These are phyloP conservation scores for Linnemannia hyalina DNA, from an alignment of 192 early-diverging fungal species.

Conservation along the genomic window DNA sequence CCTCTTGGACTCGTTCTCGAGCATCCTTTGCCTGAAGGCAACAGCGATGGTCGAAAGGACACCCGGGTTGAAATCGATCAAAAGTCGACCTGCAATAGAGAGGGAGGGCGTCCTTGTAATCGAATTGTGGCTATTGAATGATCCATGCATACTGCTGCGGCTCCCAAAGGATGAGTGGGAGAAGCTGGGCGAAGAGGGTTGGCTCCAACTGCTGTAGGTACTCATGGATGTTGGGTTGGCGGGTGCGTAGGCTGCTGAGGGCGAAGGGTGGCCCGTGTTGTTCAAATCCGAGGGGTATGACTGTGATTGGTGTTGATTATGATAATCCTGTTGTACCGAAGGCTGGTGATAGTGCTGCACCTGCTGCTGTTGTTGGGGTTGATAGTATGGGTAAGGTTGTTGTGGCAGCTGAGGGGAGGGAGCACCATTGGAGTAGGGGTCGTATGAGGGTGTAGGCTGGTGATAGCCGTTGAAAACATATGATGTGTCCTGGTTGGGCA, in stretches of 20 bases:
- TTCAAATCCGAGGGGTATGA: not conserved
- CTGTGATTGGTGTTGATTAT: not conserved
- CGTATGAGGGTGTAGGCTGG: not conserved
- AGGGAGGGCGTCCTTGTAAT: not conserved
- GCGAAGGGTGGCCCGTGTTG: conserved; percentile 1
- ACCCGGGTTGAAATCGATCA: conserved; percentile 41
- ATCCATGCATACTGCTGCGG: conserved; percentile 17
- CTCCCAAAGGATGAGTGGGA: not conserved
- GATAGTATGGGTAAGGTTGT: conserved; percentile 3
- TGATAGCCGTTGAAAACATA: not conserved
- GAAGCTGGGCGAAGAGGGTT: not conserved
- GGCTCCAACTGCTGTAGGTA: conserved; percentile 17
- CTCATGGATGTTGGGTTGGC: conserved; percentile 1
- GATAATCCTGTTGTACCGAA: not conserved
- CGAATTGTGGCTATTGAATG: conserved; percentile 8
- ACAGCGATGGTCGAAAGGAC: conserved; percentile 41
- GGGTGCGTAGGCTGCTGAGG: conserved; percentile 1
- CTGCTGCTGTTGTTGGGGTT: conserved; percentile 4
- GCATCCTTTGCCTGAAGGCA: conserved; percentile 38
- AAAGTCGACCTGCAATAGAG: conserved; percentile 11
- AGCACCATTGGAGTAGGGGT: not conserved
- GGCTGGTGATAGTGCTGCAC: not conserved
- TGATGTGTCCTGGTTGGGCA: not conserved
- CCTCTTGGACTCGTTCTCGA: conserved; percentile 34
- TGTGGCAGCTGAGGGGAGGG: conserved; percentile 9